These are phyloP conservation scores for Cordyceps cateniannulata DNA, from an alignment of 2,329 filamentous ascomycete genomes.

Conservation along the genomic window DNA sequence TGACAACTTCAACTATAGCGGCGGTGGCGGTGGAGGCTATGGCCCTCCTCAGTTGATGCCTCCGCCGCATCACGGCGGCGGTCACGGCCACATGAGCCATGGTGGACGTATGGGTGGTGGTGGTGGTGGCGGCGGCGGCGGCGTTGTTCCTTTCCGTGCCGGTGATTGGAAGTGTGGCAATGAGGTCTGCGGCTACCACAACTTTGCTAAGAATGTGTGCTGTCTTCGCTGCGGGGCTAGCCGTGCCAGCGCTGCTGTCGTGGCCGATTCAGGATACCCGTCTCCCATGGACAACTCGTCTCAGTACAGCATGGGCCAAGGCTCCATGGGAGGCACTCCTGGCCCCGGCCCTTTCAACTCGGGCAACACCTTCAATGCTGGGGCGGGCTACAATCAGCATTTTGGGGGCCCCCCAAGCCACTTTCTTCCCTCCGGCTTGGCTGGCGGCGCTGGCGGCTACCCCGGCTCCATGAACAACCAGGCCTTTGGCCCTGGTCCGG, in stretches of 20 bases:
- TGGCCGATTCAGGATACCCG: conserved; percentile 87
- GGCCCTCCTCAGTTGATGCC: conserved; percentile 75
- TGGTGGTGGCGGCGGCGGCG: conserved; percentile 63
- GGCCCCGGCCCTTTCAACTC: conserved; percentile 72
- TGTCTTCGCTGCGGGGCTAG: conserved; percentile 94
- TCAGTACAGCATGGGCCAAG: conserved; percentile 78
- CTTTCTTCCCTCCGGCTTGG: conserved; percentile 83
- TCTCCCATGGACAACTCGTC: conserved; percentile 83
- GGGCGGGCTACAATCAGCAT: conserved; percentile 65
- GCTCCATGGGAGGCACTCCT: conserved; percentile 77
- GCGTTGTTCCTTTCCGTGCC: conserved; percentile 88
- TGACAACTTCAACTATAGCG: conserved; percentile 54
- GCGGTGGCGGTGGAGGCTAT: conserved; percentile 29
- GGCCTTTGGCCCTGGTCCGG: conserved; percentile 63
- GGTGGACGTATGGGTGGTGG: conserved; percentile 68
- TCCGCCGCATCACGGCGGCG: conserved; percentile 53
- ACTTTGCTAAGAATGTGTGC: conserved; percentile 98
- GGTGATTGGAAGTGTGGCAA: conserved; percentile 99
- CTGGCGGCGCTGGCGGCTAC: conserved; percentile 62
- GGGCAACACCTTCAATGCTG: conserved; percentile 60
- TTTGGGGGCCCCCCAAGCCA: conserved; percentile 84
- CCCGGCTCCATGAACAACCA: conserved; percentile 75
- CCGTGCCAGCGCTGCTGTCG: conserved; percentile 85
- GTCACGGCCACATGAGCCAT: conserved; percentile 46
- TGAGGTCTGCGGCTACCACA: conserved; percentile 96